phyloP scores from a whole-genome alignment of 176 grass and related monocot species.

The Secale cereale region DNA sequence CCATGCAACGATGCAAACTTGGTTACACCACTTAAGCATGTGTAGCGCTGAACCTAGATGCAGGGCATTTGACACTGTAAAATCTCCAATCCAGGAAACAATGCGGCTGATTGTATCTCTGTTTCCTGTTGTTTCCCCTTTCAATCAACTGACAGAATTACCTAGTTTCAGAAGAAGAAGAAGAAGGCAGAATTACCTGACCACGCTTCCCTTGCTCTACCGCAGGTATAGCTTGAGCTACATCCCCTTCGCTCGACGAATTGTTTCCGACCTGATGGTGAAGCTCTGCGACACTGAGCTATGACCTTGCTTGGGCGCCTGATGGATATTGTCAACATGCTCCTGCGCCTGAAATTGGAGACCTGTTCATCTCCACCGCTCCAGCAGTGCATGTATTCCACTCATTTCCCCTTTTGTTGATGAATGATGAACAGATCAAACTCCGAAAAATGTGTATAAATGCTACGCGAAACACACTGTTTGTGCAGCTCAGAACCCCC shows the following conservation, averaged over 20 bases:
- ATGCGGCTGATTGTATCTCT: background rate
- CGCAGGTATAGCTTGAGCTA: constrained; percentile 93
- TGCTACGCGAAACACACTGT: background rate
- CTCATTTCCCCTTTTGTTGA: constrained; percentile 3
- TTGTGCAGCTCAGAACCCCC: background rate
- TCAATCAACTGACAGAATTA: background rate
- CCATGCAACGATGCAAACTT: background rate
- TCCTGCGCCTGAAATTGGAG: background rate
- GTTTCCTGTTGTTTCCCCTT: background rate
- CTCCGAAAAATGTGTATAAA: constrained; percentile 3
- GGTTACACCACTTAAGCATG: background rate
- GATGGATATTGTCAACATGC: background rate
- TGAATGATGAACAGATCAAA: background rate
- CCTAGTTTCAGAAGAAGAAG: background rate
- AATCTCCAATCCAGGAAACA: background rate
- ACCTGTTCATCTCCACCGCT: background rate
- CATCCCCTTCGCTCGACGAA: constrained; percentile 72
- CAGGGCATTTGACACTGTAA: background rate
- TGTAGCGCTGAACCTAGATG: background rate
- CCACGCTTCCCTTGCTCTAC: background rate
- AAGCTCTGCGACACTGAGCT: constrained; percentile 83
- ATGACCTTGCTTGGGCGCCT: constrained; percentile 6
- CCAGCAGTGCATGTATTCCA: background rate
- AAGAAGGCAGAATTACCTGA: background rate
- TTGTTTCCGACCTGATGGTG: constrained; percentile 74